phyloP scores from a whole-genome alignment of 2,329 filamentous ascomycete species.

The Cordyceps sp. region DNA sequence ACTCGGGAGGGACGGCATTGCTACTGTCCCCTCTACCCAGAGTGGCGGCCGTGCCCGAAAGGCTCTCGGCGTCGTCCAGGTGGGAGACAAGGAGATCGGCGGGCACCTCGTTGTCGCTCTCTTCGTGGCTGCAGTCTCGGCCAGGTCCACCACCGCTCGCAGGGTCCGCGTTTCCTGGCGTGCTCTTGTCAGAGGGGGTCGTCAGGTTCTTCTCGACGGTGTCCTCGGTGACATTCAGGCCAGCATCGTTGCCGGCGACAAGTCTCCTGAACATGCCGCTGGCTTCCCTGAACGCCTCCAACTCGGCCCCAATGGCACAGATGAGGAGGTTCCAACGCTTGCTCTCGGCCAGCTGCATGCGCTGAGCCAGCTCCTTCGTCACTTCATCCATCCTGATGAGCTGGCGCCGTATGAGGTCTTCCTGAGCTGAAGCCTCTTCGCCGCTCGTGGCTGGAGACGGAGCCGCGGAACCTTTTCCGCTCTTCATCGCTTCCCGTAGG shows the following conservation, averaged over 20 bases:
- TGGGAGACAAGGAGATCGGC: conserved; percentile 14
- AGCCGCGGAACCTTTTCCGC: conserved; percentile 5
- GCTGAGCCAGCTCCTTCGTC: conserved; percentile 35
- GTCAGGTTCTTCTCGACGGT: not conserved
- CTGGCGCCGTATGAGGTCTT: conserved; percentile 26
- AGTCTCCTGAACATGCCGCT: conserved; percentile 36
- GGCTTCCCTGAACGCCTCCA: conserved; percentile 49
- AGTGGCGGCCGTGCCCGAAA: conserved; percentile 3
- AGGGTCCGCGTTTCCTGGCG: not conserved
- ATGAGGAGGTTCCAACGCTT: conserved; percentile 60
- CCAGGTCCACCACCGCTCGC: not conserved
- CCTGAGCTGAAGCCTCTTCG: conserved; percentile 12
- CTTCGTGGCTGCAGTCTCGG: conserved; percentile 1
- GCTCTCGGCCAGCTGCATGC: conserved; percentile 36
- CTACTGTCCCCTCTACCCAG: conserved; percentile 18
- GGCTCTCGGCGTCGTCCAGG: conserved; percentile 9
- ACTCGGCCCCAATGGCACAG: conserved; percentile 57
- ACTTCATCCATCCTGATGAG: conserved; percentile 39
- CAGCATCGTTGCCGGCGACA: conserved; percentile 3
- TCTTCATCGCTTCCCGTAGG: conserved; percentile 38
- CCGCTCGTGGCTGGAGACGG: conserved; percentile 11
- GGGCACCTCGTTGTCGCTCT: conserved; percentile 8
- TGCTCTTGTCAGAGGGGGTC: too few species aligned
- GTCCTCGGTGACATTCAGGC: conserved; percentile 2
- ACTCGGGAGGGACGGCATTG: conserved; percentile 34